Percentiles rank a stretch among this genome's conserved stretches.
Evolutionary conservation across 2,329 filamentous ascomycete species (phyloP).

Genomic region (Triangularia verruculosa): DNA sequence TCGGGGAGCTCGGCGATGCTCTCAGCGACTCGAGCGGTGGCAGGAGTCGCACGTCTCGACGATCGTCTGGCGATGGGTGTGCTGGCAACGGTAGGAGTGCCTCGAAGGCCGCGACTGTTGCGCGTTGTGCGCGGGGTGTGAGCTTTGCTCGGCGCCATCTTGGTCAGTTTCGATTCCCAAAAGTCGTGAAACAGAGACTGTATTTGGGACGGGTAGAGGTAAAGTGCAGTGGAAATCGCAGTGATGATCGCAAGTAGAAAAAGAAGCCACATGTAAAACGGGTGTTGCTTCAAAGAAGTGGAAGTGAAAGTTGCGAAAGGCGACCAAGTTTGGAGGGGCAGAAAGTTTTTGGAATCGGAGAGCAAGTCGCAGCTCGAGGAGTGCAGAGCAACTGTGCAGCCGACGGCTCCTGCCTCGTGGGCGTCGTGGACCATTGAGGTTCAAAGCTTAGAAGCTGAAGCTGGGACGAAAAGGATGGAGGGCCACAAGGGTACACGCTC

Average conservation of each 20-base stretch:
- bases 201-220: neutral
- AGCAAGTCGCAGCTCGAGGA: neutral
- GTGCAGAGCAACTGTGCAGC: neutral
- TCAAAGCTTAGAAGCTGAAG: neutral
- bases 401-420: neutral
- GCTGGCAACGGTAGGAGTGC: slow-evolving; percentile 1
- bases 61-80: slow-evolving; percentile 1
- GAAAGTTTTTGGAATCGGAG: neutral
- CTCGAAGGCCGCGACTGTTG: slow-evolving; percentile 26
- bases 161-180: slow-evolving; percentile 17
- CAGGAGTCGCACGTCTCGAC: neutral
- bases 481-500: neutral
- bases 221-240: slow-evolving; percentile 4
- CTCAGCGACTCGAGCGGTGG: neutral
- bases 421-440: neutral
- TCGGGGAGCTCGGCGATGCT: neutral
- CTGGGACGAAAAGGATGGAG: neutral
- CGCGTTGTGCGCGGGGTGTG: slow-evolving; percentile 26
- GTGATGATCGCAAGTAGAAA: neutral
- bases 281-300: neutral
- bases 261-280: neutral
- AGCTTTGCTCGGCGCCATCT: slow-evolving; percentile 22
- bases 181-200: neutral
- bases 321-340: neutral
- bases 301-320: neutral